Evolutionary conservation across 257 asterid genomes (phyloP).

Genomic region (Jasminum sambac): DNA sequence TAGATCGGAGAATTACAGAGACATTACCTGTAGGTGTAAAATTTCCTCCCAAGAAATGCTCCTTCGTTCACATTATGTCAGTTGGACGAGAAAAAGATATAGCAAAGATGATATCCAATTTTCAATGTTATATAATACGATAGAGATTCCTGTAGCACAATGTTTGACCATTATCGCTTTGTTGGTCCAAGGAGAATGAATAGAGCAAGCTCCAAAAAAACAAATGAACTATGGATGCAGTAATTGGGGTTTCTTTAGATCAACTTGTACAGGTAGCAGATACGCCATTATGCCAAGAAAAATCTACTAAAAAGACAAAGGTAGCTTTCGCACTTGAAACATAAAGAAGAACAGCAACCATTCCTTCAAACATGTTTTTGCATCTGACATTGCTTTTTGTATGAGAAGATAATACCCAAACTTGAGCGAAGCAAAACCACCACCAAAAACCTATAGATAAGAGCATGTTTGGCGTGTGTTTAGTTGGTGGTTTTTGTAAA

Average conservation of each 20-base stretch:
- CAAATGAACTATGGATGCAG: background rate
- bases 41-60: constrained; percentile 1
- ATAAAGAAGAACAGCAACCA: background rate
- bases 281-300: background rate
- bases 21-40: background rate
- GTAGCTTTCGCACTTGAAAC: background rate
- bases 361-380: background rate
- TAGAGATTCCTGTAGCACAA: background rate
- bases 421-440: background rate
- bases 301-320: background rate
- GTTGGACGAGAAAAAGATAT: background rate
- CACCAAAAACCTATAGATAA: background rate
- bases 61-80: background rate
- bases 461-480: too few relatives aligned
- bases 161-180: background rate
- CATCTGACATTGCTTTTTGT: background rate
- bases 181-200: background rate
- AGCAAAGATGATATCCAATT: background rate
- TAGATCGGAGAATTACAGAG: background rate
- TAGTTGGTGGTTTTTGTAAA: too few relatives aligned
- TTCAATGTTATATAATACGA: background rate
- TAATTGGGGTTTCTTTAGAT: background rate
- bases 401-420: background rate
- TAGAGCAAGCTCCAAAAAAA: background rate
- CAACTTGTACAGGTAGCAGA: background rate